These are phyloP conservation scores for Uromyces viciae-fabae DNA, from an alignment of 1,284 basidiomycete species.

Conservation along the genomic window DNA sequence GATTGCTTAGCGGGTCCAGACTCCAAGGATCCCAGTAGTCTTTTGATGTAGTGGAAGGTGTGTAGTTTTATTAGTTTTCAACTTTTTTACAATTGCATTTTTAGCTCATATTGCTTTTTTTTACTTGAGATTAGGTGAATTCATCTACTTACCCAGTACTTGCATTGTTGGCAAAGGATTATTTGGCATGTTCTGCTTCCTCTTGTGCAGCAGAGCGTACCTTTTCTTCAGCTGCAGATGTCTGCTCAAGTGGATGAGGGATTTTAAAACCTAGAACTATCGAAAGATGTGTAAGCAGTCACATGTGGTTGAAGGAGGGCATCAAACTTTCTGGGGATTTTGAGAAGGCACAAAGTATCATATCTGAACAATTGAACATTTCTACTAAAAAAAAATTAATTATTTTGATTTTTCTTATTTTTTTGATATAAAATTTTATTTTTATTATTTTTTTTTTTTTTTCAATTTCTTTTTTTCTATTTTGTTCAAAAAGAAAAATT, in stretches of 20 bases:
- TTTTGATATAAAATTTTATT: too few species aligned
- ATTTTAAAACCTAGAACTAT: not conserved
- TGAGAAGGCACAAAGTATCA: not conserved
- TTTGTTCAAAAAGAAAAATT: too few species aligned
- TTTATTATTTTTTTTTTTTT: too few species aligned
- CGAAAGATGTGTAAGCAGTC: slow-evolving; percentile 7
- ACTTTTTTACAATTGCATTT: too few species aligned
- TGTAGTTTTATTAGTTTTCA: not conserved
- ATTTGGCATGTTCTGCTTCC: not conserved
- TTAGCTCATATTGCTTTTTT: not conserved
- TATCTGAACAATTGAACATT: not conserved
- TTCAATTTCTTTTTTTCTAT: too few species aligned
- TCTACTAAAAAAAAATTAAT: not conserved
- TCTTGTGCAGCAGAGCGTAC: slow-evolving; percentile 17
- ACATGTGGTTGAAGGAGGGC: slow-evolving; percentile 16
- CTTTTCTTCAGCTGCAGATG: slow-evolving; percentile 22
- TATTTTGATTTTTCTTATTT: not conserved
- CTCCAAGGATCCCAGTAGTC: not conserved
- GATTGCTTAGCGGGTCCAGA: not conserved
- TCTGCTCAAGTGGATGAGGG: not conserved
- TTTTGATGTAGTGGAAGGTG: slow-evolving; percentile 1
- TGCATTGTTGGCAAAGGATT: not conserved
- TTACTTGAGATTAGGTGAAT: slow-evolving; percentile 10
- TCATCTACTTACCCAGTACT: not conserved
- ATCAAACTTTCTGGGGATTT: not conserved